A percentile compares a stretch with the other conserved stretches of the same genome.
Conservation (phyloP, 768 basidiomycete species). For the Suillus sp. region DNA sequence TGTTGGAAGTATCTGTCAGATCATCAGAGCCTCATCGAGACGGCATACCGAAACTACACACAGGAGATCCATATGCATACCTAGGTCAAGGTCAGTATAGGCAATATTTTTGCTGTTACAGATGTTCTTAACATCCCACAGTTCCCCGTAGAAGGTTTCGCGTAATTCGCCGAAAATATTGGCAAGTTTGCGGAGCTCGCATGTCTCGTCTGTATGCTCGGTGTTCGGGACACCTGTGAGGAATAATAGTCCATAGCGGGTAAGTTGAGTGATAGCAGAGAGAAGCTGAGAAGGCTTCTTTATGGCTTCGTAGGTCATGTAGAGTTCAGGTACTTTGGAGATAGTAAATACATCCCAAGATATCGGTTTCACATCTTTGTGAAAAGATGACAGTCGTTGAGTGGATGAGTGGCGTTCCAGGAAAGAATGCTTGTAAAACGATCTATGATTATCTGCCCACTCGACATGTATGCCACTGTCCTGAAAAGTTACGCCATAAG, state of each 20-base stretch:
- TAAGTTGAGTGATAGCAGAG: constrained; percentile 66
- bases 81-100: constrained; percentile 89
- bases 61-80: constrained; percentile 91
- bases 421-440: constrained; percentile 52
- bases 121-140: constrained; percentile 86
- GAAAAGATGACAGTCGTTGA: constrained; percentile 41
- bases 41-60: constrained; percentile 42
- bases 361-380: constrained; percentile 41
- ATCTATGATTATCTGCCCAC: constrained; percentile 65
- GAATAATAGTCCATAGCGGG: constrained; percentile 73
- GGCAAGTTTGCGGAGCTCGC: constrained; percentile 70
- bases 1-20: constrained; percentile 78
- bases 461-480: constrained; percentile 48
- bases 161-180: constrained; percentile 74
- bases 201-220: constrained; percentile 58
- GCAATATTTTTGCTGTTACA: constrained; percentile 86
- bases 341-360: constrained; percentile 52
- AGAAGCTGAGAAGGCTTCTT: constrained; percentile 48
- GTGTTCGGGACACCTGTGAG: constrained; percentile 67
- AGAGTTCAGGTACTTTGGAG: constrained; percentile 44
- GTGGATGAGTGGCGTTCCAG: constrained; percentile 50
- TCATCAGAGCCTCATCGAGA: constrained; percentile 14
- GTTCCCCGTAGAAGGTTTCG: constrained; percentile 84
- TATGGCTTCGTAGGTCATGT: constrained; percentile 57
- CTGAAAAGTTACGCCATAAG: constrained; percentile 43